Conservation (phyloP, 768 basidiomycete genomes). For the Fistulinella prunicolor region DNA sequence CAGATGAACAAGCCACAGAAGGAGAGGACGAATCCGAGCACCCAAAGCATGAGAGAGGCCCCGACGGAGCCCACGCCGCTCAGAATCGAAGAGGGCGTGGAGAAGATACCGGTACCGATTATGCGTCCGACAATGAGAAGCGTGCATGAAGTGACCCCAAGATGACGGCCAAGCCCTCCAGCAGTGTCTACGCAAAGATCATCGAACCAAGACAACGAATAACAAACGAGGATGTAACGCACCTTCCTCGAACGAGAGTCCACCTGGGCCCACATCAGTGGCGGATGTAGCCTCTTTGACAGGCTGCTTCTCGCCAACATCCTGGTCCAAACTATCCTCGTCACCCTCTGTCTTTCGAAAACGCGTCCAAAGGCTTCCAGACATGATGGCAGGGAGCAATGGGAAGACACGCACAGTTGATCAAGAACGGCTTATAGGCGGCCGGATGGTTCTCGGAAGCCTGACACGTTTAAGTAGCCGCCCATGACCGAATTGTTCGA, state of each 20-base stretch:
- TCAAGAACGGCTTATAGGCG: background rate
- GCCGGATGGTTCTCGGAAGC: background rate
- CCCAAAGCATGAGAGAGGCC: conserved; percentile 62
- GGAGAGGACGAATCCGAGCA: conserved; percentile 56
- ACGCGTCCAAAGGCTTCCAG: background rate
- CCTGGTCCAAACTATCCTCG: background rate
- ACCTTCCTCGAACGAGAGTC: conserved; percentile 52
- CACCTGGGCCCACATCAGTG: conserved; percentile 36
- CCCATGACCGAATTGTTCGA: background rate
- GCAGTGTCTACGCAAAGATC: conserved; percentile 37
- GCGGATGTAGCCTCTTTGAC: background rate
- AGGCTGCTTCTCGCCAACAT: background rate
- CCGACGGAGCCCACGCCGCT: conserved; percentile 55
- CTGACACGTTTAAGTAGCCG: conserved; percentile 4
- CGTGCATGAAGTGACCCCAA: conserved; percentile 55
- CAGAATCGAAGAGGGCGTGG: conserved; percentile 58
- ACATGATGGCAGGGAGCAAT: conserved; percentile 10
- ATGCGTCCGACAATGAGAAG: conserved; percentile 56
- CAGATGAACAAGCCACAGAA: conserved; percentile 60
- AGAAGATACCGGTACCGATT: conserved; percentile 66
- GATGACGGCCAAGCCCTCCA: conserved; percentile 57
- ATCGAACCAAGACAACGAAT: background rate
- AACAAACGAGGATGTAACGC: background rate
- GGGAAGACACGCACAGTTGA: background rate
- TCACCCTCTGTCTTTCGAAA: conserved; percentile 1